phyloP scores from a whole-genome alignment of 805 yeast species.

The Pichia kluyveri region DNA sequence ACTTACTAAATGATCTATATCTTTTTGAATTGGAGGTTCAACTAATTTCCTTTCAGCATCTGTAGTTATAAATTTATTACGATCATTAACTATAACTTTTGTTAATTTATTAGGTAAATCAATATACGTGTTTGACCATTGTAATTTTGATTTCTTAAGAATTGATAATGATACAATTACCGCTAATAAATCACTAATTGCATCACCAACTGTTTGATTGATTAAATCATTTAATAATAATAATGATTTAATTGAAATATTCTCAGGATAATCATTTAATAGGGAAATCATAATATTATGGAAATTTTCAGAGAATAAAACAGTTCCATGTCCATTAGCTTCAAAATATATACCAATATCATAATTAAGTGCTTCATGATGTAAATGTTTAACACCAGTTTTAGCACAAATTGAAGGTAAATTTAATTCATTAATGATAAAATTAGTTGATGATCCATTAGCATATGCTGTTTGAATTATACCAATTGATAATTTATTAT shows the following conservation, averaged over 20 bases:
- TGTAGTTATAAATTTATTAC: constrained; percentile 71
- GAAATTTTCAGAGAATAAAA: constrained; percentile 57
- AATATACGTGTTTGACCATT: constrained; percentile 69
- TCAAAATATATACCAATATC: constrained; percentile 94
- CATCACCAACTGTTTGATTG: constrained; percentile 98
- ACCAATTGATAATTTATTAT: constrained; percentile 40
- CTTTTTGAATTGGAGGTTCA: constrained; percentile 62
- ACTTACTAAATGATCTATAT: constrained; percentile 58
- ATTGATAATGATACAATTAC: constrained; percentile 59
- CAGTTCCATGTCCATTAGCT: constrained; percentile 99
- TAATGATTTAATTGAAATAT: constrained; percentile 46
- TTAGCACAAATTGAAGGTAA: constrained; percentile 84
- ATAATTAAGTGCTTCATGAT: constrained; percentile 78
- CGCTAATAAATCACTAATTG: constrained; percentile 82
- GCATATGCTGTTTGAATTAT: constrained; percentile 98
- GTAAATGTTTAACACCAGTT: constrained; percentile 95
- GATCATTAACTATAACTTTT: constrained; percentile 77
- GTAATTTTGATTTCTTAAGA: constrained; percentile 35
- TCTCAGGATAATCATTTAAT: constrained; percentile 24
- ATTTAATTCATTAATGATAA: constrained; percentile 47
- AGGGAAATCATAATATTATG: constrained; percentile 31
- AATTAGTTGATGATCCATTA: constrained; percentile 82
- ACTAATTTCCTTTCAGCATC: constrained; percentile 82
- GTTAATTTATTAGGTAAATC: constrained; percentile 83
- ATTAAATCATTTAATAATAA: constrained; percentile 59